phyloP scores from a whole-genome alignment of 164 flowering plant genomes.

The Chloranthus sessilifolius region DNA sequence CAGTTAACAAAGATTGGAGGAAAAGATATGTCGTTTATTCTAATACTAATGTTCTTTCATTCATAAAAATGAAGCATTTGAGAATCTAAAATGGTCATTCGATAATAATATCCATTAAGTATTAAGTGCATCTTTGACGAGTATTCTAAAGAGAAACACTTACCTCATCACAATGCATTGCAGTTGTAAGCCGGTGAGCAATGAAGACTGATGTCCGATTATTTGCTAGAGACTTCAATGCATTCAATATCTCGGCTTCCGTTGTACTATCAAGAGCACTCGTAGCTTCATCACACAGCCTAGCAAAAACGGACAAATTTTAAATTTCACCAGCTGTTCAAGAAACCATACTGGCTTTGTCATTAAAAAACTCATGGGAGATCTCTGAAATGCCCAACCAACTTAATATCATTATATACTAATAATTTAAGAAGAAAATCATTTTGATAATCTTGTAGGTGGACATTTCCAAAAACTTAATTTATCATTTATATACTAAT shows the following conservation, averaged over 20 bases:
- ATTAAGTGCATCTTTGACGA: too few species aligned
- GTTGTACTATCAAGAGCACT: conserved; percentile 99
- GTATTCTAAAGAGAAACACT: conserved; percentile 1
- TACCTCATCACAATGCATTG: conserved; percentile 99
- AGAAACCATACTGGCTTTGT: neutral
- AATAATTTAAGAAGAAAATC: too few species aligned
- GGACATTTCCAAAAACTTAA: neutral
- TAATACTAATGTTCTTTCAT: too few species aligned
- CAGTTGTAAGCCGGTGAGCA: conserved; percentile 97
- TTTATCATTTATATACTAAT: too few species aligned
- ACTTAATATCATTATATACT: too few species aligned
- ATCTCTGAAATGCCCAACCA: too few species aligned
- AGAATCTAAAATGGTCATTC: too few species aligned
- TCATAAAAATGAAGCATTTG: too few species aligned
- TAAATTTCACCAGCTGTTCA: neutral
- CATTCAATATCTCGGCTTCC: conserved; percentile 85
- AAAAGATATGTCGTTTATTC: too few species aligned
- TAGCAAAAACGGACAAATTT: conserved; percentile 13
- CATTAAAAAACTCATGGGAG: neutral
- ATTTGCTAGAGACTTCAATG: conserved; percentile 70
- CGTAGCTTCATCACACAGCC: conserved; percentile 98
- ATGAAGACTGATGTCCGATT: conserved; percentile 84
- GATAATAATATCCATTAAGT: too few species aligned
- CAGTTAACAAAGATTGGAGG: too few species aligned
- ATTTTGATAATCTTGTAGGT: neutral